Evolutionary conservation across 169 alveolate species (phyloP).

Genomic region (Plasmodium malariae): DNA sequence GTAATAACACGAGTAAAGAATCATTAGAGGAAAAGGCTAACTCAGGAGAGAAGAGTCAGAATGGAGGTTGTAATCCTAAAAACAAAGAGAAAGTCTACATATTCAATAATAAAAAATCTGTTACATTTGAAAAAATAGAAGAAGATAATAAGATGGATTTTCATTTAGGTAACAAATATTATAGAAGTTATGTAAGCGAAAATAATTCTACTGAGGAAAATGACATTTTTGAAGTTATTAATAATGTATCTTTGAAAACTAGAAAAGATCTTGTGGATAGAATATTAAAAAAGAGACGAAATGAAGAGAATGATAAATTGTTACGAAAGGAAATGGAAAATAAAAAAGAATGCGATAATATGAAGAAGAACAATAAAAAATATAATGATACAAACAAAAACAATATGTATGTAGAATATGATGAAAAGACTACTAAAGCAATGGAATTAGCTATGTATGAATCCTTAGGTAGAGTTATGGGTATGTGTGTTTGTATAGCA

Average conservation of each 20-base stretch:
- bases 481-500: slow-evolving; percentile 91
- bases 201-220: slow-evolving; percentile 1
- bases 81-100: slow-evolving; percentile 21
- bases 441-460: slow-evolving; percentile 90
- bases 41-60: neutral
- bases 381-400: slow-evolving; percentile 5
- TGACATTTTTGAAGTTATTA: slow-evolving; percentile 45
- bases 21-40: neutral
- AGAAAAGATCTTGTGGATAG: slow-evolving; percentile 42
- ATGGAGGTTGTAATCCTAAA: neutral
- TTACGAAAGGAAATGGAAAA: neutral
- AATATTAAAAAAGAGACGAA: slow-evolving; percentile 45
- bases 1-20: slow-evolving; percentile 3
- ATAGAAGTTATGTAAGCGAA: neutral
- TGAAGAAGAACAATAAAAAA: slow-evolving; percentile 6
- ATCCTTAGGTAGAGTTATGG: slow-evolving; percentile 92
- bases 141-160: slow-evolving; percentile 9
- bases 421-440: slow-evolving; percentile 62
- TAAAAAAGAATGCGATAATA: slow-evolving; percentile 2
- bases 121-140: slow-evolving; percentile 70
- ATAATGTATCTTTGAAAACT: slow-evolving; percentile 67
- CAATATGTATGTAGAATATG: slow-evolving; percentile 33
- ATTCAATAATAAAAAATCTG: slow-evolving; percentile 57
- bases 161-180: slow-evolving; percentile 1
- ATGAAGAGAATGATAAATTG: neutral